Evolutionary conservation across 2,329 filamentous ascomycete species (phyloP).

Genomic region (Ophiosphaerella narmari): DNA sequence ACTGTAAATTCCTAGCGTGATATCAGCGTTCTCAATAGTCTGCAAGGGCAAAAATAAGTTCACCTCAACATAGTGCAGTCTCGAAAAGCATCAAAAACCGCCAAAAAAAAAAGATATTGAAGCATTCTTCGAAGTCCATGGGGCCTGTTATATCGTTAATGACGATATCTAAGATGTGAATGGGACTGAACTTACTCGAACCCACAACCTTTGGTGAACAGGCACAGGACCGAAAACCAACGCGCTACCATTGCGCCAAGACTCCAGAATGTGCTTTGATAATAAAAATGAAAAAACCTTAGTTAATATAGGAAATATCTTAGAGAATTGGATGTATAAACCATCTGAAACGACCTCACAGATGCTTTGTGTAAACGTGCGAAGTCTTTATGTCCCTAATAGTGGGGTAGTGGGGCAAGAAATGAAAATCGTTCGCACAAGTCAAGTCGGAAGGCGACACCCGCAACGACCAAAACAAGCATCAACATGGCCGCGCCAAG

Average conservation of each 20-base stretch:
- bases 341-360: too few species aligned
- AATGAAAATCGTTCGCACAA: not conserved
- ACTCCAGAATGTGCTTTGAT: constrained; percentile 13
- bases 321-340: too few species aligned
- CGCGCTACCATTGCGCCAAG: constrained; percentile 37
- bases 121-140: constrained; percentile 16
- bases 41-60: too few species aligned
- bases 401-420: too few species aligned
- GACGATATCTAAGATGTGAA: too few species aligned
- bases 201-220: constrained; percentile 34
- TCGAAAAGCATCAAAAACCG: constrained; percentile 20
- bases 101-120: constrained; percentile 1
- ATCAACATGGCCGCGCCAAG: too few species aligned
- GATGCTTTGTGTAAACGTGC: too few species aligned
- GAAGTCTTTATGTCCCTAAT: too few species aligned
- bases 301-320: not conserved
- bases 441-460: constrained; percentile 13
- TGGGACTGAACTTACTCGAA: constrained; percentile 9
- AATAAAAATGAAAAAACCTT: not conserved
- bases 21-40: too few species aligned
- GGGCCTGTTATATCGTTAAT: constrained; percentile 5
- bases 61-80: too few species aligned
- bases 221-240: constrained; percentile 29
- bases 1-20: too few species aligned
- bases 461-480: too few species aligned